Evolutionary conservation across 2,329 filamentous ascomycete species (phyloP).

Genomic region (Colletotrichum magnum): DNA sequence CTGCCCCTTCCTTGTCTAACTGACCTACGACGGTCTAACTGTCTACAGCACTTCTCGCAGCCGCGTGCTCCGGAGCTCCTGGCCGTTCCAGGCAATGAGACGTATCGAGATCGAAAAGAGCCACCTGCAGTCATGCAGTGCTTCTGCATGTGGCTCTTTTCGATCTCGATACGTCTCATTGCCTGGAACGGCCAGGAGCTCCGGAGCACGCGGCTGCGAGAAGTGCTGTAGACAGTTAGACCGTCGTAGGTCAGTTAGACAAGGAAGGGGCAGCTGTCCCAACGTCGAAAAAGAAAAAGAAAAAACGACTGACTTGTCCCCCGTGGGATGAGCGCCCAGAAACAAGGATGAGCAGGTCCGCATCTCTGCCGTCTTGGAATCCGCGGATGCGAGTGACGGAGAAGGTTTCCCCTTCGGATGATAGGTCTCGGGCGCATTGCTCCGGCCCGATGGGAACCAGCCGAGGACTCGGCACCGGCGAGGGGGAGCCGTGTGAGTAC

Average conservation of each 20-base stretch:
- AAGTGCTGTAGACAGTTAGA: not conserved
- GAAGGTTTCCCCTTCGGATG: not conserved
- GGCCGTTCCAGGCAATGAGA: not conserved
- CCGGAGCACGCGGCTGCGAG: constrained; percentile 2
- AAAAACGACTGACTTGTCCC: not conserved
- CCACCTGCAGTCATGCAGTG: not conserved
- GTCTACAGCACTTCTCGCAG: not conserved
- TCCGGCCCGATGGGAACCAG: constrained; percentile 11
- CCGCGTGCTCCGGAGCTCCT: not conserved
- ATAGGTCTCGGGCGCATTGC: not conserved
- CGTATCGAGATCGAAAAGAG: constrained; percentile 9
- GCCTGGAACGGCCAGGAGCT: not conserved
- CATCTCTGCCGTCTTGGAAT: too few relatives aligned
- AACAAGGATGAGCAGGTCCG: not conserved
- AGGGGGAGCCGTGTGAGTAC: not conserved
- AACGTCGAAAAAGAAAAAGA: too few relatives aligned
- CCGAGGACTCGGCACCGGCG: not conserved
- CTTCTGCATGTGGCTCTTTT: constrained; percentile 8
- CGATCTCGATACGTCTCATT: not conserved
- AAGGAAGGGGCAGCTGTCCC: not conserved
- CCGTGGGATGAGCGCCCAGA: not conserved
- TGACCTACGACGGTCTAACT: not conserved
- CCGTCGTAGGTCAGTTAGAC: not conserved
- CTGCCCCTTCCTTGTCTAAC: not conserved
- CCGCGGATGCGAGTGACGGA: constrained; percentile 9